Base-by-base conservation (phyloP, 2,329 filamentous ascomycete species). In the Penicillium sp. region DNA sequence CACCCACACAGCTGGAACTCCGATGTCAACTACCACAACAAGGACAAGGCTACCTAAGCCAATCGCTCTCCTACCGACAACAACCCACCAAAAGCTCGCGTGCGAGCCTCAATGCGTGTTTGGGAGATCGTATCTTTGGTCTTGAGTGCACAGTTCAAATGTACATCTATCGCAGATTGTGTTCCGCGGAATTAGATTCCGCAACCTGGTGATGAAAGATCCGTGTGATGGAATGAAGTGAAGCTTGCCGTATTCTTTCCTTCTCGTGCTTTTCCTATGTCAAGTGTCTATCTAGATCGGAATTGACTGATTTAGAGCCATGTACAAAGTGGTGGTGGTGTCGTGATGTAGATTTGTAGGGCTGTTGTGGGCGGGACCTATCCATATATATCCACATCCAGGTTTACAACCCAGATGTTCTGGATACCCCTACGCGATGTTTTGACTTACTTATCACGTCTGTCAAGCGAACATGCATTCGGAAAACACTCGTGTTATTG, bases 21-120 rank as follows among this genome's bases (percentile, higher is more conserved):
- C 70, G 86, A 85, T 62, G 93, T 97, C 85, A 98, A 98, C 89
- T 94, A 96, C 85, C 93, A 98, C 89, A 93, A 96, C 85, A 91
- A 90, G 84, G 90, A 96, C 84, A 92, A 91, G 86, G 70, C 74
- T 53, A 76, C 75, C 63, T 81, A 78, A 77, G 70, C 45, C 15
- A 8, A 38, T 53, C 30, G 24, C 42, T 30, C 22, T 22, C 50
- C 19, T 26, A 56, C 44, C 28, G 28, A 59, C 30, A 60, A 30
- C 33, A 15, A 44, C 22, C 33, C 53, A 54, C 40, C 55, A 61
- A 57, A 60, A 56, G 26, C 35, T 60, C 19, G 22, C 47, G 49
- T 50, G 58, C 47, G 60, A 59, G 44, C 58, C 30, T 44, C 55
- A 38, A 56, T 61, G 56, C 30, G 42, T 58, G 50, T 38, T 45